Conservation (phyloP, 371 early-diverging fungal species). For the Haplosporangium sp. region DNA sequence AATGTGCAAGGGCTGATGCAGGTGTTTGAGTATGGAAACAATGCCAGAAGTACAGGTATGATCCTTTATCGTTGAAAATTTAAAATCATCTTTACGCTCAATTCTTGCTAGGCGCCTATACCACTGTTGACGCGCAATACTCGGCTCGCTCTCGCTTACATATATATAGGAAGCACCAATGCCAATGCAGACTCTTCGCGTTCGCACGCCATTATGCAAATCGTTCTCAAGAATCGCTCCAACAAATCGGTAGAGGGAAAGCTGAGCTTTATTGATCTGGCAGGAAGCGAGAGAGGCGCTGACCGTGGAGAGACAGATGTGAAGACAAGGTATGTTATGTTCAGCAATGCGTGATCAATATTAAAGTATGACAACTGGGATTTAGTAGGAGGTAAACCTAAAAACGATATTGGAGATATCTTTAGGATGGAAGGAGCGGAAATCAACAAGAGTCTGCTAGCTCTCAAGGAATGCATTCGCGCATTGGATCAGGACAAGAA, state of each 20-base stretch:
- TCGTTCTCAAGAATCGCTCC: conserved; percentile 79
- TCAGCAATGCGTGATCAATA: no score
- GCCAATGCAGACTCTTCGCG: conserved; percentile 97
- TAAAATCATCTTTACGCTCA: no score
- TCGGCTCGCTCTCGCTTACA: not conserved
- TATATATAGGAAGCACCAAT: conserved; percentile 74
- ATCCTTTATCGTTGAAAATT: not conserved
- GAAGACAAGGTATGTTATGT: conserved; percentile 65
- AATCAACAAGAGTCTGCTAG: conserved; percentile 98
- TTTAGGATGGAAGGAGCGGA: conserved; percentile 93
- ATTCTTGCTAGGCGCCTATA: no score
- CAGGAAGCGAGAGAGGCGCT: conserved; percentile 98
- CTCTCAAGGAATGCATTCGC: conserved; percentile 97
- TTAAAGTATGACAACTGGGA: no score
- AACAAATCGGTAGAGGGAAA: conserved; percentile 74
- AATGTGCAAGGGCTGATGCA: conserved; percentile 83
- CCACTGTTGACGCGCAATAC: no score
- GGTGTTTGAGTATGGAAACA: conserved; percentile 93
- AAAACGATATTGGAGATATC: no score
- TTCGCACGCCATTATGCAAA: conserved; percentile 97
- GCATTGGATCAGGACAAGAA: conserved; percentile 93
- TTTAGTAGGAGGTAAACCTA: no score
- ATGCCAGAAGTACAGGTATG: conserved; percentile 88
- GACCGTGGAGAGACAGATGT: conserved; percentile 94
- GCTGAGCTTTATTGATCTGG: conserved; percentile 98